A percentile compares a stretch with the other conserved stretches of the same genome.
Evolutionary conservation across 202 grass and related monocot species (phyloP).

Genomic region (Elaeis oleifera): DNA sequence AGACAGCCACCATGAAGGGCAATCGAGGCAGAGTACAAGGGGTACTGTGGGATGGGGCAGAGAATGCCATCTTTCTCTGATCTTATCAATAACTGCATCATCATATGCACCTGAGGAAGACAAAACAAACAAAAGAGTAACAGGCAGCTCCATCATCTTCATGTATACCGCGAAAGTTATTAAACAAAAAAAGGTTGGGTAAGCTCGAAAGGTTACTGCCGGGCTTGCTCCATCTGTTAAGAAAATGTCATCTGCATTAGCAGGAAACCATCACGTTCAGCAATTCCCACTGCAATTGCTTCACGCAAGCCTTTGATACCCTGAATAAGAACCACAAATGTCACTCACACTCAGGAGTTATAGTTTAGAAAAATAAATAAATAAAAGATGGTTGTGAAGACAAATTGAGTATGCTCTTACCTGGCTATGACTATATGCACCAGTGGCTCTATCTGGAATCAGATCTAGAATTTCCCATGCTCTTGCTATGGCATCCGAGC

Average conservation of each 20-base stretch:
- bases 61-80: conserved; percentile 98
- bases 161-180: neutral
- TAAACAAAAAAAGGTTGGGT: conserved; percentile 6
- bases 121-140: conserved; percentile 10
- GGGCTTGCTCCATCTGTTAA: conserved; percentile 64
- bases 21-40: conserved; percentile 89
- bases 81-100: conserved; percentile 91
- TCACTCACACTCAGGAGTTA: neutral
- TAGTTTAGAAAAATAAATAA: neutral
- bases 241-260: conserved; percentile 54
- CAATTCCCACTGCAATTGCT: conserved; percentile 49
- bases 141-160: neutral
- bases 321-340: conserved; percentile 16
- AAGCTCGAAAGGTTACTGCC: conserved; percentile 32
- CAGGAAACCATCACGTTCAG: conserved; percentile 56
- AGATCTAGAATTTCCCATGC: conserved; percentile 32
- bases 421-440: conserved; percentile 55
- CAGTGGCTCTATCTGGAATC: conserved; percentile 36
- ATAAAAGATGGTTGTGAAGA: conserved; percentile 2
- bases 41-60: conserved; percentile 92
- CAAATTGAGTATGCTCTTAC: conserved; percentile 12
- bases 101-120: conserved; percentile 79
- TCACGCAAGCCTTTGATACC: conserved; percentile 48
- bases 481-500: conserved; percentile 49
- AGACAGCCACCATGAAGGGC: conserved; percentile 93